Conservation (phyloP, 768 basidiomycete species). For the Tephrocybe sp. region DNA sequence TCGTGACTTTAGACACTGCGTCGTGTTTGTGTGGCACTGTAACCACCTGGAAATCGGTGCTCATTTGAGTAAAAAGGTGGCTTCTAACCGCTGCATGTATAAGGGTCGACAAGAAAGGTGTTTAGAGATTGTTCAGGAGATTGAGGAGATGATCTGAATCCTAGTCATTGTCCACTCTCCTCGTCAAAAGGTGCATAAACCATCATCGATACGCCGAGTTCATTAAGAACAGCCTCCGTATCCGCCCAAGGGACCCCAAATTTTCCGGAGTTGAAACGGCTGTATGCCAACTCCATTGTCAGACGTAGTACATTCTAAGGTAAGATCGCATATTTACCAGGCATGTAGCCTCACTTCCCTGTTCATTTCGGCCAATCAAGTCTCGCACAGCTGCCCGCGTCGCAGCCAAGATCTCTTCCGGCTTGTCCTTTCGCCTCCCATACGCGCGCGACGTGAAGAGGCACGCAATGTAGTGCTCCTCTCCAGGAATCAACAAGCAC, state of each 20-base stretch:
- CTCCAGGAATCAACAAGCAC: slow-evolving; percentile 36
- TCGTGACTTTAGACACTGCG: no score
- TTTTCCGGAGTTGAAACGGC: slow-evolving; percentile 44
- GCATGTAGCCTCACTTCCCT: slow-evolving; percentile 34
- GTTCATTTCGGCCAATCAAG: slow-evolving; percentile 32
- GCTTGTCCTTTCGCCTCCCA: slow-evolving; percentile 36
- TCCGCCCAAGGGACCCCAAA: slow-evolving; percentile 43
- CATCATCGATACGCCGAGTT: slow-evolving; percentile 31
- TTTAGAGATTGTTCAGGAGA: background rate
- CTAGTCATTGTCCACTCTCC: background rate
- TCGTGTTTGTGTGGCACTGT: no score
- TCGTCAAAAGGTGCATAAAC: slow-evolving; percentile 30
- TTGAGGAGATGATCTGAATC: background rate
- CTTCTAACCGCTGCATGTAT: no score
- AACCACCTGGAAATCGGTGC: no score
- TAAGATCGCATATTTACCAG: slow-evolving; percentile 36
- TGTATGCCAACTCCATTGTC: slow-evolving; percentile 12
- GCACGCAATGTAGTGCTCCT: slow-evolving; percentile 36
- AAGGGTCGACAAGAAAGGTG: no score
- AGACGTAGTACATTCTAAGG: no score
- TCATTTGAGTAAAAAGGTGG: no score
- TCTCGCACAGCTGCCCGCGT: slow-evolving; percentile 33
- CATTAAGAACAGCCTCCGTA: slow-evolving; percentile 34
- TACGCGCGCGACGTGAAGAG: slow-evolving; percentile 42
- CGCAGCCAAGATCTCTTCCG: slow-evolving; percentile 34